Conservation (phyloP, 768 basidiomycete genomes). For the Tricholoma sp. region DNA sequence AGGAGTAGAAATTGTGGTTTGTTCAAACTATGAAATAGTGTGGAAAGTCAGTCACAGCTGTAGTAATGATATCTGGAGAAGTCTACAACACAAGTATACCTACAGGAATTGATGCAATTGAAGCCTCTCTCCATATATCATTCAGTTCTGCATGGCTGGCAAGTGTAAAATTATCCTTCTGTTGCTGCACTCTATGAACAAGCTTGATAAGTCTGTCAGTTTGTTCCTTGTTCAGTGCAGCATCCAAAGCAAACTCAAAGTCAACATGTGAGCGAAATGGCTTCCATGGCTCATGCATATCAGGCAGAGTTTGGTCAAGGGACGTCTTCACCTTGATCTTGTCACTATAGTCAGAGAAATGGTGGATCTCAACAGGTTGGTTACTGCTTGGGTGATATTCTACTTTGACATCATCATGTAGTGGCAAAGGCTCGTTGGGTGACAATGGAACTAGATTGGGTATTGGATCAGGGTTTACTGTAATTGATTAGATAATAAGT, state of each 20-base stretch:
- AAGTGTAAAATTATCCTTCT: slow-evolving; percentile 13
- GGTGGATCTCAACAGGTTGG: background rate
- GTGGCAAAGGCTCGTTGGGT: too few species aligned
- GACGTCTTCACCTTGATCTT: background rate
- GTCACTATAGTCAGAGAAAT: slow-evolving; percentile 5
- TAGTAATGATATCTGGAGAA: too few species aligned
- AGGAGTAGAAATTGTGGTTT: background rate
- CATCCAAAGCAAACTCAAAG: slow-evolving; percentile 23
- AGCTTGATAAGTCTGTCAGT: slow-evolving; percentile 15
- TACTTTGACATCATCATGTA: slow-evolving; percentile 8
- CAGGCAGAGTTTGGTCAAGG: background rate
- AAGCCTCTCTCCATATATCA: slow-evolving; percentile 15
- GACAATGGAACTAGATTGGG: too few species aligned
- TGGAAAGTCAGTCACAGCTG: too few species aligned
- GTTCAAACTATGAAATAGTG: slow-evolving; percentile 2
- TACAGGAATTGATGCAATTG: background rate
- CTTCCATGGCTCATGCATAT: slow-evolving; percentile 18
- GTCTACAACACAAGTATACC: background rate
- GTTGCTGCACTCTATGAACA: slow-evolving; percentile 7
- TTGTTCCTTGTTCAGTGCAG: slow-evolving; percentile 14
- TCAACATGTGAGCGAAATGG: slow-evolving; percentile 23
- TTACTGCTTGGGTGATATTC: slow-evolving; percentile 8
- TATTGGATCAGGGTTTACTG: too few species aligned
- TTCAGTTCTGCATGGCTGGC: slow-evolving; percentile 13
- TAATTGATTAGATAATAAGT: too few species aligned